Percentiles rank a stretch among this genome's conserved stretches.
Evolutionary conservation across 2,329 filamentous ascomycete genomes (phyloP).

Genomic region (Alternaria brassicae): DNA sequence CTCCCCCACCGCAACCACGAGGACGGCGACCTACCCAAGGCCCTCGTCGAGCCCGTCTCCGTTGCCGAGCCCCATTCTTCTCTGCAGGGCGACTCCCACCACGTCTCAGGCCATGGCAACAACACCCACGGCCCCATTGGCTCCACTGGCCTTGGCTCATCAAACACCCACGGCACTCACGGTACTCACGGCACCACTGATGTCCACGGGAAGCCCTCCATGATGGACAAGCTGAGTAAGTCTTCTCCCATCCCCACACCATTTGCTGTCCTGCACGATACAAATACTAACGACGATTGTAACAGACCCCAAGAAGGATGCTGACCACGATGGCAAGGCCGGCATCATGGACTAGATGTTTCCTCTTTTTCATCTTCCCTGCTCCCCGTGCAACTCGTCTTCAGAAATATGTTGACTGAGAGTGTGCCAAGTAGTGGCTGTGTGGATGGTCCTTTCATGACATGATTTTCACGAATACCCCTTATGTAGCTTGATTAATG

Average conservation of each 20-base stretch:
- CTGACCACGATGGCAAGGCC: constrained; percentile 62
- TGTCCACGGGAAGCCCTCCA: constrained; percentile 50
- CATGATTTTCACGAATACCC: constrained; percentile 13
- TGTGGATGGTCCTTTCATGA: constrained; percentile 7
- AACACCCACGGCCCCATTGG: too few species aligned
- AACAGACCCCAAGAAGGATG: constrained; percentile 60
- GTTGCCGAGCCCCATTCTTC: constrained; percentile 13
- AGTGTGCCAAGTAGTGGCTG: too few species aligned
- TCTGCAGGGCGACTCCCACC: background rate
- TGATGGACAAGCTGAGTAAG: constrained; percentile 58
- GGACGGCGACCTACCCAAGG: constrained; percentile 14
- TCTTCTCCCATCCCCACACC: too few species aligned
- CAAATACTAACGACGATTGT: background rate
- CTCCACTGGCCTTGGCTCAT: too few species aligned
- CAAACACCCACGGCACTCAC: too few species aligned
- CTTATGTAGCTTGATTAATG: constrained; percentile 2
- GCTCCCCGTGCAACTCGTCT: background rate
- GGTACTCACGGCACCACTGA: constrained; percentile 1
- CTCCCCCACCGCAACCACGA: constrained; percentile 13
- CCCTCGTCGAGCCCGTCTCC: constrained; percentile 14
- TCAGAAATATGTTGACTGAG: too few species aligned
- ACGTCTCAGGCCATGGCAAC: background rate
- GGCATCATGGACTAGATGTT: constrained; percentile 60
- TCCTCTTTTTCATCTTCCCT: background rate
- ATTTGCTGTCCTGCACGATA: too few species aligned